Evolutionary conservation across 1,284 basidiomycete species (phyloP), one percentile per base, ranked within the genome.

Genomic region (Earliella scabrosa): DNA sequence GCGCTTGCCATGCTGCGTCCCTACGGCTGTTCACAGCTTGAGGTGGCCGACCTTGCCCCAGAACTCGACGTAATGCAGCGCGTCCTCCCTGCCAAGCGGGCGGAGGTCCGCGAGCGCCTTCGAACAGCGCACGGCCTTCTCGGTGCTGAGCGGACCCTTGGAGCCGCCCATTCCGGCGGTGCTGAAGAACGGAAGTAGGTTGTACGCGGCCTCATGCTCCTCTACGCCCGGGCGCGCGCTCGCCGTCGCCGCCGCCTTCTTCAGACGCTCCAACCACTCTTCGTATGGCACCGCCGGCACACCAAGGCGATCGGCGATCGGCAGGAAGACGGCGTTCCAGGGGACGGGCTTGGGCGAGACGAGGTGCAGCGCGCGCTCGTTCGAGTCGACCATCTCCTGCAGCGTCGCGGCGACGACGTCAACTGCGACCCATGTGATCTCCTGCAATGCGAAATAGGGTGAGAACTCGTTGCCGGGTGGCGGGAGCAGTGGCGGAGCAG

Each of bases 271-370:
- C 6, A 70, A 21, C 69, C 69, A 72, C 27, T 71, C 66, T 0
- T 16, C n/a, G 34, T 61, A 68, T 2, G 64, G 56, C 2, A 72
- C 66, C 13, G 59, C 51, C 7, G 65, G 63, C 0, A 69, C 45
- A 7, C 35, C 50, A 9, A 69, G 61, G 18, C 50, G 45, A 54
- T 59, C 48, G 2, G 67, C 61, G 24, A 64, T 58, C 11, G 55
- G 56, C 1, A 51, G 38, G 32, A 67, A 53, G 38, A 69, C 56
- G 35, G 49, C 32, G 34, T 58, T 50, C 71, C 70, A 71, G 2
- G 51, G 20, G 3, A 66, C 65, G 2, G 71, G 69, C 0, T 50
- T 41, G 1, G 70, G 70, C 31, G 70, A 64, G 14, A 60, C 63
- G 43, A 64, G 49, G 51, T 62, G 60, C 24, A 61, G 45, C 2